Evolutionary conservation across 2,329 filamentous ascomycete species (phyloP), one percentile per base, ranked within the genome.

Genomic region (Trichoderma sp.): DNA sequence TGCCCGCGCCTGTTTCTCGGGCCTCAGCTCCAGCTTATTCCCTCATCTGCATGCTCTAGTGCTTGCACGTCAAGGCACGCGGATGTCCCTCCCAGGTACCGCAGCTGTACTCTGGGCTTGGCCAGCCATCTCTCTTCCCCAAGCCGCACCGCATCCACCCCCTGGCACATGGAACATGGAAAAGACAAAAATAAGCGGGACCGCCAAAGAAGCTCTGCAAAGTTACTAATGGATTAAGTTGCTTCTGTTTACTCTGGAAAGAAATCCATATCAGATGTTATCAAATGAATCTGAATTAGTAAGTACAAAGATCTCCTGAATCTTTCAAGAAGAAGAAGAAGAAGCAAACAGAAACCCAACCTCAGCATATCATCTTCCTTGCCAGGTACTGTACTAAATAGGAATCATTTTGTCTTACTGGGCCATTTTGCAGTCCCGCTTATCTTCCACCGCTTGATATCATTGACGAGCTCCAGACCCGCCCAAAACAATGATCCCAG

Each of bases 121-220:
- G 16, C 18, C 31, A 60, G 21, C 56, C 67, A 33, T 53, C 45
- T 33, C 29, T 38, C 67, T 60, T 60, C 53, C 67, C 68, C 59
- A 62, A 27, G 72, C 60, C 35, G 71, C 71, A 41, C 71, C 62
- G 71, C 71, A 64, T 33, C 71, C 71, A 38, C 56, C 50, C 63
- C 73, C 73, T 69, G 66, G 66, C 73, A 71, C 73, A 64, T 75
- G 73, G 73, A 64, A 53, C 73, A 64, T 75, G 73, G 73, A 64
- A 64, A 33, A 56, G 27, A 56, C 50, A 24, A 24, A n/a, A 56
- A 56, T 56, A 56, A 56, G 50, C 50, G 50, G 50, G 50, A 56
- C 50, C 1, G 2, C 11, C 50, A 24, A 5, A 45, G 9, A 56
- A 56, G 50, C 50, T 56, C 50, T 56, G n/a, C 45, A 53, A 21